Evolutionary conservation across 2,329 filamentous ascomycete genomes (phyloP).

Genomic region (Talaromyces sp.): DNA sequence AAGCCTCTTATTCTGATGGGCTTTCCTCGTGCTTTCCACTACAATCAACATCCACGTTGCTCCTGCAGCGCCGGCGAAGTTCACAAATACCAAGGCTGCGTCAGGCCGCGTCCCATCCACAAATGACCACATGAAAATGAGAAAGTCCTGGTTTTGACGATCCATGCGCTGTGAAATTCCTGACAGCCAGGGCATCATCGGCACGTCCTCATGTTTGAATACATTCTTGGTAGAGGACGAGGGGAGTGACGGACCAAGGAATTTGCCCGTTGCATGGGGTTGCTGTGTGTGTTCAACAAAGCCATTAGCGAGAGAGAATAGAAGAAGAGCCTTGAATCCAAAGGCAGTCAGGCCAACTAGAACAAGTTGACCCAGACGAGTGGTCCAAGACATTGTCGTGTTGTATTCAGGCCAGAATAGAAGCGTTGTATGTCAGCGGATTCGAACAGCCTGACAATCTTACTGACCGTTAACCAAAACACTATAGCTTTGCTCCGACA

Average conservation of each 20-base stretch:
- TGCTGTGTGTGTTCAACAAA: neutral
- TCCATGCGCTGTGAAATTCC: neutral
- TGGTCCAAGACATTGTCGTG: neutral
- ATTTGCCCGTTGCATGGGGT: neutral
- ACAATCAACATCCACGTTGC: slow-evolving; percentile 6
- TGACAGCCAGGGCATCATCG: neutral
- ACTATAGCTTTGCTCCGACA: no score
- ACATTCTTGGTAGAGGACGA: neutral
- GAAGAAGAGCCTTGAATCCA: neutral
- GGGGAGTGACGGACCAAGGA: neutral
- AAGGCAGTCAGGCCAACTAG: neutral
- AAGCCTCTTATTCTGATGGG: neutral
- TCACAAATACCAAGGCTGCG: neutral
- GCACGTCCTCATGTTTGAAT: neutral
- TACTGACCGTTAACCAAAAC: neutral
- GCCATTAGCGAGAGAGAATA: neutral
- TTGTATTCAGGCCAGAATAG: neutral
- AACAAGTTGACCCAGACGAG: neutral
- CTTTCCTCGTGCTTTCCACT: neutral
- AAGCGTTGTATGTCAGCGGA: neutral
- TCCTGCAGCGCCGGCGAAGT: neutral
- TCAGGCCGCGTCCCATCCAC: neutral
- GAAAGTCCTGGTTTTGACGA: neutral
- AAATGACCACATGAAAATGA: slow-evolving; percentile 4
- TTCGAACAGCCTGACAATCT: neutral